These are phyloP conservation scores for Trametes sp. DNA, from an alignment of 1,284 basidiomycete genomes.

Conservation along the genomic window DNA sequence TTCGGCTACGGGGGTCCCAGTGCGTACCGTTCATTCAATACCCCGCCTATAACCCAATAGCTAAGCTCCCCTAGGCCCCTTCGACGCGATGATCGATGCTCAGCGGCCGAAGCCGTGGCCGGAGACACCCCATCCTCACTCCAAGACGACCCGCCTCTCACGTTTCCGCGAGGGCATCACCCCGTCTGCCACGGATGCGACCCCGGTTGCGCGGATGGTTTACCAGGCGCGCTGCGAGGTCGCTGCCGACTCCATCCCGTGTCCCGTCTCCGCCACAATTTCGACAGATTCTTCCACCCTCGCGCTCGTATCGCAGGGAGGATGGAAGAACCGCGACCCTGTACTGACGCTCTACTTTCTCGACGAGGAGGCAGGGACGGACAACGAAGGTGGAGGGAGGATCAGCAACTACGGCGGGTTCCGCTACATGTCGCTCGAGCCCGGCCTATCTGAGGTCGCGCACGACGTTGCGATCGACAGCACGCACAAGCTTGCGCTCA, in stretches of 20 bases:
- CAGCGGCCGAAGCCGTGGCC: conserved; percentile 27
- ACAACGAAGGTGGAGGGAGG: neutral
- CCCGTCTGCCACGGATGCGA: conserved; percentile 27
- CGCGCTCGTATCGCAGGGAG: conserved; percentile 39
- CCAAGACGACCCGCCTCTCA: conserved; percentile 42
- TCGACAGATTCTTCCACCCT: conserved; percentile 39
- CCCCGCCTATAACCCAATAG: neutral
- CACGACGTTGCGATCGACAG: conserved; percentile 29
- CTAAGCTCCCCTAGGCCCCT: neutral
- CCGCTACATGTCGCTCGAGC: conserved; percentile 9
- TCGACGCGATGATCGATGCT: neutral
- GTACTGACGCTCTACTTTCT: conserved; percentile 39
- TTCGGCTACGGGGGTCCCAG: neutral
- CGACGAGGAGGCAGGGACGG: conserved; percentile 19
- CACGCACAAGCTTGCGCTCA: conserved; percentile 26
- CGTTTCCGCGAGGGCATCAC: conserved; percentile 41
- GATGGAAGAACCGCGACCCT: conserved; percentile 48
- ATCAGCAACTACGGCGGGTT: conserved; percentile 9
- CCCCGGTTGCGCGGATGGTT: conserved; percentile 40
- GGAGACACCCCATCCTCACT: conserved; percentile 37
- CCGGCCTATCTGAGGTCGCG: conserved; percentile 30
- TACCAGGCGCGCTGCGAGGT: conserved; percentile 50
- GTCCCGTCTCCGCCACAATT: conserved; percentile 35
- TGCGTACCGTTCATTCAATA: neutral
- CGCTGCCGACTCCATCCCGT: conserved; percentile 26